phyloP scores from a whole-genome alignment of 257 asterid species.

The Handroanthus guayacan region DNA sequence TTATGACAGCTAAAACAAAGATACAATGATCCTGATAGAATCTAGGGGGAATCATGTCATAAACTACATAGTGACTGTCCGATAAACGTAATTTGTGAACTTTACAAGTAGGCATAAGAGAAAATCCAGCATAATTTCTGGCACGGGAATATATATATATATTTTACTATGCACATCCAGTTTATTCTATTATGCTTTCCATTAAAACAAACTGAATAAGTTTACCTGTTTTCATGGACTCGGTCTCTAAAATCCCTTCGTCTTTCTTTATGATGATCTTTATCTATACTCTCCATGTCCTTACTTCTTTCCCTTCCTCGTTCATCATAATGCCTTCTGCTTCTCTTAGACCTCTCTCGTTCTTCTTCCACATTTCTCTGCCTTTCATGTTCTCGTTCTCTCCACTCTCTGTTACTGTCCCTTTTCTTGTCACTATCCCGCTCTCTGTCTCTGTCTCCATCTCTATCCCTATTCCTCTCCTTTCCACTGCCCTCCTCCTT shows the following conservation, averaged over 20 bases:
- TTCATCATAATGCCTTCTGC: constrained; percentile 48
- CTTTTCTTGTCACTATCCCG: constrained; percentile 50
- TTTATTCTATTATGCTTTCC: not conserved
- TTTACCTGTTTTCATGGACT: constrained; percentile 62
- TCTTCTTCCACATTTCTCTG: constrained; percentile 53
- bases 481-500: constrained; percentile 47
- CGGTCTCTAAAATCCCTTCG: constrained; percentile 47
- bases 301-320: constrained; percentile 49
- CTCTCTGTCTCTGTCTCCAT: constrained; percentile 44
- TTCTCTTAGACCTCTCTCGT: constrained; percentile 48
- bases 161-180: not conserved
- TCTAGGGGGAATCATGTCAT: not conserved
- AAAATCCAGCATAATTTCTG: constrained; percentile 6
- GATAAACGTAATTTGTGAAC: too few relatives aligned
- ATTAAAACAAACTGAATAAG: not conserved
- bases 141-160: not conserved
- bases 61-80: too few relatives aligned
- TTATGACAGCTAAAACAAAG: not conserved
- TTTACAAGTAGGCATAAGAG: not conserved
- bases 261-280: constrained; percentile 49
- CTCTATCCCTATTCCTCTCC: constrained; percentile 49
- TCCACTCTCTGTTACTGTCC: constrained; percentile 47
- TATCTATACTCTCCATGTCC: constrained; percentile 44
- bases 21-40: not conserved
- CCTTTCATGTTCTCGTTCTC: constrained; percentile 54